A percentile compares a stretch with the other conserved stretches of the same genome.
Evolutionary conservation across 495 filamentous ascomycete genomes (phyloP).

Genomic region (Thermothielavioides terrestris): DNA sequence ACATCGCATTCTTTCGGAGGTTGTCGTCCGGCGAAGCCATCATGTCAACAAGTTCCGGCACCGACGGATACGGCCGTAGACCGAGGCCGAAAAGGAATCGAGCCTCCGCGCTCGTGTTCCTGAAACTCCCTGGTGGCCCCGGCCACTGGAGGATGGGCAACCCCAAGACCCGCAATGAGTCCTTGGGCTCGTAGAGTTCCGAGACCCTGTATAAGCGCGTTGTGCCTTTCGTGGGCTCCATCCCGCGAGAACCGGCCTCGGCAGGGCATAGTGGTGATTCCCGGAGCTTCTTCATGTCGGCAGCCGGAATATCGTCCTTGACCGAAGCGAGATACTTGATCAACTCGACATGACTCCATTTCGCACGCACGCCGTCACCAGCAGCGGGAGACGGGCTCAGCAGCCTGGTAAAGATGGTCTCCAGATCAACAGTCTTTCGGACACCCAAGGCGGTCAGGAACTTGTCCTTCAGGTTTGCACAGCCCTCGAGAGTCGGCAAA

Average conservation of each 20-base stretch:
- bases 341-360: slow-evolving; percentile 89
- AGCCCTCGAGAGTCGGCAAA: slow-evolving; percentile 66
- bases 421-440: slow-evolving; percentile 80
- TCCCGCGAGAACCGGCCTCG: slow-evolving; percentile 48
- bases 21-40: slow-evolving; percentile 56
- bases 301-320: slow-evolving; percentile 74
- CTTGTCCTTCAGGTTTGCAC: slow-evolving; percentile 78
- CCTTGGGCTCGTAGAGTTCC: slow-evolving; percentile 79
- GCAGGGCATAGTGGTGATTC: slow-evolving; percentile 73
- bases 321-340: slow-evolving; percentile 91
- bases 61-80: slow-evolving; percentile 58
- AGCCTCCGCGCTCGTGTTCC: slow-evolving; percentile 55
- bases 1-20: slow-evolving; percentile 57
- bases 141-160: slow-evolving; percentile 80
- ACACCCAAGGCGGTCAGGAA: slow-evolving; percentile 74
- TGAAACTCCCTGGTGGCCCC: slow-evolving; percentile 54
- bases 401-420: slow-evolving; percentile 83
- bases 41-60: slow-evolving; percentile 61
- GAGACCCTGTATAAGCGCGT: slow-evolving; percentile 63
- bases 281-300: slow-evolving; percentile 72
- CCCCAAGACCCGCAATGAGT: slow-evolving; percentile 54
- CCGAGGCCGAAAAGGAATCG: slow-evolving; percentile 65
- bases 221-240: slow-evolving; percentile 34
- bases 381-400: slow-evolving; percentile 42
- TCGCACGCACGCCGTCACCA: slow-evolving; percentile 38